Base-by-base conservation (phyloP, 2,329 filamentous ascomycete species). In the Venturia aucupariae region DNA sequence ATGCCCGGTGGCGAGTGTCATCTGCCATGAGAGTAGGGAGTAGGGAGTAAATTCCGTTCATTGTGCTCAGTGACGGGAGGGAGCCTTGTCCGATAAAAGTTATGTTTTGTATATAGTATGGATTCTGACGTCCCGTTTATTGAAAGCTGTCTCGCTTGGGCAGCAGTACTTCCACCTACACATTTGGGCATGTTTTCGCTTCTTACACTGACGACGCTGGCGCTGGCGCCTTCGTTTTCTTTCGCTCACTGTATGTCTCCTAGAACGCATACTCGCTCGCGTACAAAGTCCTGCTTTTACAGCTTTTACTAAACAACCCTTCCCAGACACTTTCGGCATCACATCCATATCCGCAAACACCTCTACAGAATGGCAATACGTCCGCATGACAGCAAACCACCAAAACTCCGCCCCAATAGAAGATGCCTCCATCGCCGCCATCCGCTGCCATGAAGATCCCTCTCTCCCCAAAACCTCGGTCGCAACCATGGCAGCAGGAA, bases 401-500 rank as follows among this genome's bases (percentile, higher is more conserved):
- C 68, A 74, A 44, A 68, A 66, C 63, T 72, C 72, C 57, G 73
- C 68, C 19, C 69, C 70, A 22, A 66, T 73, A 30, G 69, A 67
- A 27, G 73, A 76, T 54, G 71, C 75, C 19, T 67, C 67, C 13
- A 71, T 70, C 2, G 22, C 64, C 4, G 70, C 71, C 41, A 72
- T 76, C 38, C 72, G 74, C 35, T 76, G 74, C 70, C 75, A 74
- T 63, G 72, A 73, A 54, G 67, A 68, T 65, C 4, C 66, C 68
- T 2, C 61, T 69, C 38, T 65, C 65, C 39, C 72, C 72, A 27
- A 66, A 69, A 55, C 69, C 61, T 15, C 73, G 74, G 4, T 70
- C 69, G 15, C 72, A 73, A 3, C 24, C 42, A 42, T 65, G 30
- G 35, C 42, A 22, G 64, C 54, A 39, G 48, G 60, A 42, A 27